Evolutionary conservation across 352 stramenopile genomes (phyloP).

Genomic region (Paralagenidium karlingii): DNA sequence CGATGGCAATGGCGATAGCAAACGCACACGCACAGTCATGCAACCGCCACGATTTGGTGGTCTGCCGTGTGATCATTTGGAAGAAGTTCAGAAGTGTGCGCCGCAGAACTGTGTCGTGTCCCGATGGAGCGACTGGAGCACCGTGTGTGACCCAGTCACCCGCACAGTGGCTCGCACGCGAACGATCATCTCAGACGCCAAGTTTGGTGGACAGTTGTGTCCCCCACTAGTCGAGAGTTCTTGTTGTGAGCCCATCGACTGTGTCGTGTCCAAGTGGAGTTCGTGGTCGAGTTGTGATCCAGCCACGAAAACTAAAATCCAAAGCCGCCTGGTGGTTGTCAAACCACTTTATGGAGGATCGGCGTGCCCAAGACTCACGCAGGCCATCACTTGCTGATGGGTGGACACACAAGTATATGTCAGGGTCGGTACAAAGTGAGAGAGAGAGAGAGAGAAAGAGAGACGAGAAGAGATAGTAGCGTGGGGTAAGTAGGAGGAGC

Average conservation of each 20-base stretch:
- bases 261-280: background rate
- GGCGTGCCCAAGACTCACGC: no score
- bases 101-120: slow-evolving; percentile 1
- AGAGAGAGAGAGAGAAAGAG: no score
- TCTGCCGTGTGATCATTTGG: slow-evolving; percentile 15
- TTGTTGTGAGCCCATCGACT: background rate
- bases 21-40: slow-evolving; percentile 19
- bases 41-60: slow-evolving; percentile 17
- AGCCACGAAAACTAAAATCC: background rate
- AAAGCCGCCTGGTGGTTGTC: no score
- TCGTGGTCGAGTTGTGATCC: background rate
- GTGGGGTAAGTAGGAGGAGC: no score
- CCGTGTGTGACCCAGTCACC: slow-evolving; percentile 21
- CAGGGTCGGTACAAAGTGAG: no score
- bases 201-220: slow-evolving; percentile 22
- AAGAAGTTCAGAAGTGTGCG: slow-evolving; percentile 18
- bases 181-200: slow-evolving; percentile 13
- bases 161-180: slow-evolving; percentile 36
- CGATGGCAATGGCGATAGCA: slow-evolving; percentile 12
- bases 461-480: no score
- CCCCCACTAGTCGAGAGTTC: slow-evolving; percentile 11
- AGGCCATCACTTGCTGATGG: no score
- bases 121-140: slow-evolving; percentile 1
- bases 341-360: no score
- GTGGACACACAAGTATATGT: no score